phyloP scores from a whole-genome alignment of 345 rosid species.

The Atalantia buxifolia region DNA sequence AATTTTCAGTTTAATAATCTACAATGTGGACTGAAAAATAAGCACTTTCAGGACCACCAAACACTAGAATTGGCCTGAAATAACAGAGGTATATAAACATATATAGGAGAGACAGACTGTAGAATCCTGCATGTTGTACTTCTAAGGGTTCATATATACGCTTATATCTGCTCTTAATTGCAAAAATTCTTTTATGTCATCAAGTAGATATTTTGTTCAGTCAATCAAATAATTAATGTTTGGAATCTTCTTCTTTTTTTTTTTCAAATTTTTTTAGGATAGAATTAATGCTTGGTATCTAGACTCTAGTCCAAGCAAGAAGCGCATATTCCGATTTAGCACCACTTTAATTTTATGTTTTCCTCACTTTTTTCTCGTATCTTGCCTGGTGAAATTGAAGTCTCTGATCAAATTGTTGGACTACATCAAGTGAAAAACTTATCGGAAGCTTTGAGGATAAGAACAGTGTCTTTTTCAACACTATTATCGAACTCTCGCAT shows the following conservation, averaged over 20 bases:
- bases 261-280: no score
- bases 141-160: not conserved
- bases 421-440: no score
- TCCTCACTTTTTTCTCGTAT: not conserved
- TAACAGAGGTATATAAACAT: not conserved
- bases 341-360: not conserved
- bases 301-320: not conserved
- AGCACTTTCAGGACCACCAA: not conserved
- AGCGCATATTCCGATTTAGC: not conserved
- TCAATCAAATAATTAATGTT: no score
- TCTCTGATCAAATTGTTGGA: not conserved
- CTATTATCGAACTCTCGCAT: not conserved
- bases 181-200: no score
- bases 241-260: no score
- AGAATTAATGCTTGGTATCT: not conserved
- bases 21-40: not conserved
- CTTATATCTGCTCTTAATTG: not conserved
- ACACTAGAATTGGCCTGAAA: not conserved
- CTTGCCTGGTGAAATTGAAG: not conserved
- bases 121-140: not conserved
- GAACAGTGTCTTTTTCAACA: conserved; percentile 23
- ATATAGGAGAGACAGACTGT: not conserved
- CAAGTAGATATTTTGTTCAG: no score
- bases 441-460: conserved; percentile 5
- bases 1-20: not conserved